Base-by-base conservation (phyloP, 2,329 filamentous ascomycete genomes). In the Colletotrichum orchidophilum region DNA sequence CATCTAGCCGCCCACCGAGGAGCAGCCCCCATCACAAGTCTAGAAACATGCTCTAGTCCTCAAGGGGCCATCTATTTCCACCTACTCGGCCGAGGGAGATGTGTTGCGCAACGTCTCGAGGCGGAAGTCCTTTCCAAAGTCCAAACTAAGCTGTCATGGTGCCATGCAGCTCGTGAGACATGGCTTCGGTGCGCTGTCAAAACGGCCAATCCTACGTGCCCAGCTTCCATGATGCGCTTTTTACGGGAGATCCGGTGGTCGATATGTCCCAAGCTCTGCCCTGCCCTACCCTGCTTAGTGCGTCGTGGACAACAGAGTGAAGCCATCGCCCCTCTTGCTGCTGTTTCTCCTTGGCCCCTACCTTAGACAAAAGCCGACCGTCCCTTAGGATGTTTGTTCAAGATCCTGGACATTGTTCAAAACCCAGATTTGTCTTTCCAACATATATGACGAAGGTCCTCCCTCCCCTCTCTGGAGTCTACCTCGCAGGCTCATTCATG, bases 161-260 rank as follows among this genome's bases (percentile, higher is more conserved):
- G 42, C 42, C 58, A 68, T 63, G 58, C 46, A 58, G 21, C 42
- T 58, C 58, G 46, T 63, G 64, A 63, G 53, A 58, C 64, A 71
- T 63, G 46, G 54, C 64, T 59, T 60, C 27, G 42, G 59, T 71
- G 63, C 33, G 68, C 68, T 63, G 58, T 63, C 53, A 68, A 39
- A 57, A 71, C 33, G 26, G 46, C 68, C 58, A 59, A 46, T 54
- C 31, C 33, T 63, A 53, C 49, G 42, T 35, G 53, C 58, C 53
- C 46, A 63, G 33, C 57, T 39, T 29, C 64, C 18, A 31, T 52
- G 63, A 67, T 62, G 31, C 31, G 26, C 21, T 42, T 46, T 33
- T 68, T 26, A 39, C 53, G 26, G 53, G 46, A 54, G 42, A 54
- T 31, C 50, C 63, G 53, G 50, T 53, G 15, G 18, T 49, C 39